These are phyloP conservation scores for Macrotyloma uniflorum DNA, from an alignment of 306 rosid genomes.

Conservation along the genomic window DNA sequence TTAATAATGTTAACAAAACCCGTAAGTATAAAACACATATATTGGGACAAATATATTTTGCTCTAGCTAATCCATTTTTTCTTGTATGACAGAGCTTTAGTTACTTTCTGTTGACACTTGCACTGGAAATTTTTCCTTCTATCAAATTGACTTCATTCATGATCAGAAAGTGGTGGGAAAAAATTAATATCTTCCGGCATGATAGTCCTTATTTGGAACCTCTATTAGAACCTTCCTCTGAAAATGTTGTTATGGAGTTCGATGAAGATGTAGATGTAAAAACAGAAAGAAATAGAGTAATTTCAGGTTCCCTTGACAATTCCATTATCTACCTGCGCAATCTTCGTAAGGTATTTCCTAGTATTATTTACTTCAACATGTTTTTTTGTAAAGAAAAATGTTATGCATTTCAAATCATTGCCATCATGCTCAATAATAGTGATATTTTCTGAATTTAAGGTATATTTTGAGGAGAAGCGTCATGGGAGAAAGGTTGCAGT, in stretches of 20 bases:
- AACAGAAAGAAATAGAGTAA: slow-evolving; percentile 86
- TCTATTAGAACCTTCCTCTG: slow-evolving; percentile 60
- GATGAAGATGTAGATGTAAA: slow-evolving; percentile 86
- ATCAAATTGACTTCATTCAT: slow-evolving; percentile 54
- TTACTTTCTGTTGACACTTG: slow-evolving; percentile 80
- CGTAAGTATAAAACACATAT: neutral
- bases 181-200: slow-evolving; percentile 36
- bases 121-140: slow-evolving; percentile 72
- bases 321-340: slow-evolving; percentile 81
- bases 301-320: slow-evolving; percentile 82
- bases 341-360: slow-evolving; percentile 77
- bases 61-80: slow-evolving; percentile 42
- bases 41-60: slow-evolving; percentile 4
- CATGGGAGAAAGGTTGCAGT: slow-evolving; percentile 76
- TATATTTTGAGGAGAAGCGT: slow-evolving; percentile 68
- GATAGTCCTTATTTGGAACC: slow-evolving; percentile 65
- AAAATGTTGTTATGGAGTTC: slow-evolving; percentile 48
- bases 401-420: slow-evolving; percentile 13
- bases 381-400: slow-evolving; percentile 16
- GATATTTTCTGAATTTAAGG: slow-evolving; percentile 56
- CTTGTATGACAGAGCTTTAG: slow-evolving; percentile 65
- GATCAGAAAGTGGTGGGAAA: slow-evolving; percentile 64
- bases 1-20: neutral
- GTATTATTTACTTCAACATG: slow-evolving; percentile 30
- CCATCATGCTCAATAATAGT: slow-evolving; percentile 1